phyloP scores from a whole-genome alignment of 306 rosid species.

The Chamaecrista fasciculata region DNA sequence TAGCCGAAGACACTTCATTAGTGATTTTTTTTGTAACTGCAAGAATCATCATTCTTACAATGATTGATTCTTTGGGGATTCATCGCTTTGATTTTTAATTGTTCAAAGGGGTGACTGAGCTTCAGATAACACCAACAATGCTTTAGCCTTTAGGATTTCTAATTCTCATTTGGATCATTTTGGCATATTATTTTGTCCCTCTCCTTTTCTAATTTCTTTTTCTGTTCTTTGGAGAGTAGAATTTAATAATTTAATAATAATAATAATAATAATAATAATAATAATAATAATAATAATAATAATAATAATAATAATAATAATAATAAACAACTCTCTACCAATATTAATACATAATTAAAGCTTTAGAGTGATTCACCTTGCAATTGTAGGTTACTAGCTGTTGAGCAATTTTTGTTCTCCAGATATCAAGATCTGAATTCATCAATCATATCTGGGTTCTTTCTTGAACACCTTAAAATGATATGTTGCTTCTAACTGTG shows the following conservation, averaged over 20 bases:
- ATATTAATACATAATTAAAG: conserved; percentile 1
- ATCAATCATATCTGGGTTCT: conserved; percentile 16
- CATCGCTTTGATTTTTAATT: neutral
- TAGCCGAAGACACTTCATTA: conserved; percentile 4
- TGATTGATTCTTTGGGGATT: neutral
- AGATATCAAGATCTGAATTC: conserved; percentile 22
- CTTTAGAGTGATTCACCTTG: conserved; percentile 4
- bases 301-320: too few species aligned
- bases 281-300: too few species aligned
- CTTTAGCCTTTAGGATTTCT: neutral
- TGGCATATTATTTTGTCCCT: neutral
- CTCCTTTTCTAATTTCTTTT: neutral
- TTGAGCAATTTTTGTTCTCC: conserved; percentile 18
- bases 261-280: too few species aligned
- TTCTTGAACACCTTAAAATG: conserved; percentile 20
- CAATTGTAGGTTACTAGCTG: neutral
- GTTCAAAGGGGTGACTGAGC: neutral
- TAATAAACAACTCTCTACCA: conserved; percentile 1
- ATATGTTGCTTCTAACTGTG: conserved; percentile 29
- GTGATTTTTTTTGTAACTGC: neutral
- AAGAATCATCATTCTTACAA: neutral
- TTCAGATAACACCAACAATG: neutral
- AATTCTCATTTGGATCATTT: neutral
- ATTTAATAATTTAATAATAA: too few species aligned
- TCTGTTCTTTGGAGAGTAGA: conserved; percentile 2